Conservation (phyloP, 2,329 filamentous ascomycete species). For the Chaetomium strumarium region DNA sequence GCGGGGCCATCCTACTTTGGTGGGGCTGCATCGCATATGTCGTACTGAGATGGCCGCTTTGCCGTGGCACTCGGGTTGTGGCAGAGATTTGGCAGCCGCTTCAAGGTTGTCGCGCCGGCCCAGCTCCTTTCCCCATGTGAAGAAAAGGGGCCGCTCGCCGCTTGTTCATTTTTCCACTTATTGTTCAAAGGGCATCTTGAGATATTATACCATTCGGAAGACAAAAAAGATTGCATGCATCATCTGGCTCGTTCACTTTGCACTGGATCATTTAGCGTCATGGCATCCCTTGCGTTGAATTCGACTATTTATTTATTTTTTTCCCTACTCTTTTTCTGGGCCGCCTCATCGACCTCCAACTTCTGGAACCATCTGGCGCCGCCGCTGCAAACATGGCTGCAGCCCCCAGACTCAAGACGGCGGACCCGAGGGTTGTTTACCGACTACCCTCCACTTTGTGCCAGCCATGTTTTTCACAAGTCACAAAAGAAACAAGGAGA, state of each 20-base stretch:
- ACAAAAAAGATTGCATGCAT: slow-evolving; percentile 41
- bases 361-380: slow-evolving; percentile 12
- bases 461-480: slow-evolving; percentile 17
- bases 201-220: slow-evolving; percentile 38
- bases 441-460: slow-evolving; percentile 18
- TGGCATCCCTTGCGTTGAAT: slow-evolving; percentile 43
- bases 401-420: slow-evolving; percentile 4
- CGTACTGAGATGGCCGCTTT: slow-evolving; percentile 15
- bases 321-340: slow-evolving; percentile 21
- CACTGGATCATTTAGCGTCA: slow-evolving; percentile 35
- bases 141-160: slow-evolving; percentile 1
- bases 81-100: slow-evolving; percentile 5
- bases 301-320: slow-evolving; percentile 30
- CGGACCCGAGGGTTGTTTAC: slow-evolving; percentile 10
- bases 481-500: slow-evolving; percentile 22
- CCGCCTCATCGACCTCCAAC: slow-evolving; percentile 4
- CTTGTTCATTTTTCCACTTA: slow-evolving; percentile 20
- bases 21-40: slow-evolving; percentile 28
- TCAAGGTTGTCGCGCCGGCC: slow-evolving; percentile 1
- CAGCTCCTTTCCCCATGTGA: neutral
- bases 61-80: slow-evolving; percentile 1
- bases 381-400: slow-evolving; percentile 11
- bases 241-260: slow-evolving; percentile 36
- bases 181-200: slow-evolving; percentile 22
- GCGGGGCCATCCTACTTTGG: slow-evolving; percentile 43